phyloP scores from a whole-genome alignment of 306 rosid species.

The Hippophae rhamnoides region DNA sequence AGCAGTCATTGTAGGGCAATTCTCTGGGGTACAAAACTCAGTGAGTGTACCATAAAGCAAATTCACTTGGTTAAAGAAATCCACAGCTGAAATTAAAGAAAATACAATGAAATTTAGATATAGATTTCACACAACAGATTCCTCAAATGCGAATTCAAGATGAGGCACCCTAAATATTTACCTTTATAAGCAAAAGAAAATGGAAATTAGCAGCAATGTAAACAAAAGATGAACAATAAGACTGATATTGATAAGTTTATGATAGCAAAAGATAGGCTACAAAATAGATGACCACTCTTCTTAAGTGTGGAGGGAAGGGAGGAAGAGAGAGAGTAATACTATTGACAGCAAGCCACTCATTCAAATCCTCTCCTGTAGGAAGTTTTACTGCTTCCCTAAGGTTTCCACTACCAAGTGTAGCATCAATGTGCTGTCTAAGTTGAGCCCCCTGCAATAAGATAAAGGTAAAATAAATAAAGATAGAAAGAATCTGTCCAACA shows the following conservation, averaged over 20 bases:
- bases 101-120: conserved; percentile 25
- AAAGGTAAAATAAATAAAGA: not conserved
- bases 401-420: conserved; percentile 96
- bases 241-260: not conserved
- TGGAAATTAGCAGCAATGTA: not conserved
- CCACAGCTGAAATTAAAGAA: conserved; percentile 74
- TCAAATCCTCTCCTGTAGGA: conserved; percentile 97
- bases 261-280: not conserved
- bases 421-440: conserved; percentile 96
- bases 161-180: not conserved
- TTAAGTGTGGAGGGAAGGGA: too few relatives aligned
- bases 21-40: conserved; percentile 94
- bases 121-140: conserved; percentile 2
- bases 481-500: not conserved
- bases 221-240: not conserved
- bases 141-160: conserved; percentile 3
- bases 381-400: conserved; percentile 98
- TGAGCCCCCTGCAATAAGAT: conserved; percentile 84
- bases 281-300: not conserved
- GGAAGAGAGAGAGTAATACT: conserved; percentile 36
- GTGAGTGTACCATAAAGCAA: conserved; percentile 98
- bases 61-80: conserved; percentile 99
- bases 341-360: conserved; percentile 99
- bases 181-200: not conserved
- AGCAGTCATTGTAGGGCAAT: conserved; percentile 98